These are phyloP conservation scores for Alternaria triticimaculans DNA, from an alignment of 2,329 filamentous ascomycete species.

Conservation along the genomic window DNA sequence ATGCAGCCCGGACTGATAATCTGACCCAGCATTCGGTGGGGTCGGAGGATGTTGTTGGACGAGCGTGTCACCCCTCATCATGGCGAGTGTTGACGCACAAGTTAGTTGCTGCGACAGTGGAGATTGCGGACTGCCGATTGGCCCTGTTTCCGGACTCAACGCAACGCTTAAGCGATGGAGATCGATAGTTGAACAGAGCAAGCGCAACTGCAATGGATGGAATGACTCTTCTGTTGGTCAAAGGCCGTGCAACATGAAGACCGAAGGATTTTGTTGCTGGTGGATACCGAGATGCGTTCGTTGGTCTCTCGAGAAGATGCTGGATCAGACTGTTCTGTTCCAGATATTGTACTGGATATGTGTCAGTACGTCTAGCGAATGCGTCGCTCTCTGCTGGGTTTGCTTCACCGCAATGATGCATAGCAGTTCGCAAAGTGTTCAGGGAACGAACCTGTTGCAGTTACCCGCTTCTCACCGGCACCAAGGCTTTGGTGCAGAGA, in stretches of 20 bases:
- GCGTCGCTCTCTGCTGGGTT: constrained; percentile 34
- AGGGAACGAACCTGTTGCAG: constrained; percentile 45
- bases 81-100: constrained; percentile 18
- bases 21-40: constrained; percentile 39
- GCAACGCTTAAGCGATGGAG: constrained; percentile 12
- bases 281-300: background rate
- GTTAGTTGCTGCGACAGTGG: constrained; percentile 10
- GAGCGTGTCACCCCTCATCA: constrained; percentile 45
- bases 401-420: constrained; percentile 45
- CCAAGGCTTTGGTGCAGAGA: constrained; percentile 26
- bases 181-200: constrained; percentile 1
- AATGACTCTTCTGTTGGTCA: constrained; percentile 5
- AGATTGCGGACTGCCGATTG: constrained; percentile 8
- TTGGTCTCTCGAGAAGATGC: constrained; percentile 25
- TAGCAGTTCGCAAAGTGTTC: constrained; percentile 34
- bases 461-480: constrained; percentile 42
- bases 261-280: constrained; percentile 6
- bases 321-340: constrained; percentile 14
- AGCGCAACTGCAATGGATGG: background rate
- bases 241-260: constrained; percentile 7
- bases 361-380: constrained; percentile 33
- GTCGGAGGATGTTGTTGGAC: constrained; percentile 47
- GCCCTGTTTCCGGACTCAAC: constrained; percentile 14
- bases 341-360: constrained; percentile 27
- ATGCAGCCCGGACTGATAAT: constrained; percentile 48